Percentiles rank a stretch among this genome's conserved stretches.
These are phyloP conservation scores for Rhinocladiella similis DNA, from an alignment of 2,329 filamentous ascomycete genomes.

Conservation along the genomic window DNA sequence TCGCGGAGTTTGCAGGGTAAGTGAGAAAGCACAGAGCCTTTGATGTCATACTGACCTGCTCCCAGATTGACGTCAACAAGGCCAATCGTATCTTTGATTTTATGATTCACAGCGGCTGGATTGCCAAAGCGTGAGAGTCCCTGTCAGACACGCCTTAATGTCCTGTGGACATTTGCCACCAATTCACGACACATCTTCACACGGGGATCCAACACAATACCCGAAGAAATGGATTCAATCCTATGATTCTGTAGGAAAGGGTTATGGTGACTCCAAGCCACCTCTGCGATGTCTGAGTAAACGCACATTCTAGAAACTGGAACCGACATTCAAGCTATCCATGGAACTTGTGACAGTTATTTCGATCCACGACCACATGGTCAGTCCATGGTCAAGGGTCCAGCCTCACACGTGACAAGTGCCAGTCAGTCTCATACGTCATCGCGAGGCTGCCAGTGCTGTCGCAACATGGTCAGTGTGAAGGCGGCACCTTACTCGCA, in stretches of 20 bases:
- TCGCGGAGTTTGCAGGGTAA: slow-evolving; percentile 72
- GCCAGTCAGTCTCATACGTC: background rate
- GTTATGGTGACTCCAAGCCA: background rate
- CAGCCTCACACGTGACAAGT: background rate
- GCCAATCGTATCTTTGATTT: slow-evolving; percentile 89
- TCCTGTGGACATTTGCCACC: too few species aligned
- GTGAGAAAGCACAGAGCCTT: slow-evolving; percentile 11
- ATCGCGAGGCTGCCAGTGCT: background rate
- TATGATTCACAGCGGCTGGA: slow-evolving; percentile 89
- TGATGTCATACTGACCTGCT: slow-evolving; percentile 10
- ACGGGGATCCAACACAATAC: background rate
- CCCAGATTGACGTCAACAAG: slow-evolving; percentile 76
- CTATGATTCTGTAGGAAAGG: background rate
- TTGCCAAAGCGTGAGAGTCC: slow-evolving; percentile 68
- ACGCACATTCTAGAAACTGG: background rate
- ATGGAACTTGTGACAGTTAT: too few species aligned
- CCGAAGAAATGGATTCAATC: background rate
- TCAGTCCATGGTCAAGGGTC: background rate
- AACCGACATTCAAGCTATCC: background rate
- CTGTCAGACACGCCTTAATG: too few species aligned
- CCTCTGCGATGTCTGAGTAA: background rate
- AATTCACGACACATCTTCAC: too few species aligned
- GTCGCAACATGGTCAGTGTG: background rate
- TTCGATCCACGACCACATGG: too few species aligned
- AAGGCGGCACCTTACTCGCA: too few species aligned